Conservation (phyloP, 306 rosid genomes). For the Cyclanthera cordifolia region DNA sequence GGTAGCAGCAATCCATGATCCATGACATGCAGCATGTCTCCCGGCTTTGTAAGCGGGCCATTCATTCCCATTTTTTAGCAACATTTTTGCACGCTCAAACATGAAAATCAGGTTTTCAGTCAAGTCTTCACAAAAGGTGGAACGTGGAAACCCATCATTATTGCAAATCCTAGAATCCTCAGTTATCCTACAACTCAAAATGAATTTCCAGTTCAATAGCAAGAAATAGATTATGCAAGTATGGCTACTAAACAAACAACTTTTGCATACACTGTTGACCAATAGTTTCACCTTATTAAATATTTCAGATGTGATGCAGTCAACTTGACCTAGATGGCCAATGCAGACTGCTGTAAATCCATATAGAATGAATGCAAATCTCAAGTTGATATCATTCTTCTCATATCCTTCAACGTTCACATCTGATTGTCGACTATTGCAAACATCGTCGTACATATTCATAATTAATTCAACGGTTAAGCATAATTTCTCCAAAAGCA, state of each 20-base stretch:
- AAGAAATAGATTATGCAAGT: conserved; percentile 29
- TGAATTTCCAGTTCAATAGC: conserved; percentile 26
- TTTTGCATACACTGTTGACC: conserved; percentile 31
- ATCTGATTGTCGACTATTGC: background rate
- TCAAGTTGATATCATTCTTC: conserved; percentile 16
- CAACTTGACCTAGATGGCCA: conserved; percentile 25
- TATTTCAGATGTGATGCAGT: background rate
- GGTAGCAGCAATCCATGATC: conserved; percentile 34
- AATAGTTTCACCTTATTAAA: conserved; percentile 33
- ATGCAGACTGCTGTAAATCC: conserved; percentile 34
- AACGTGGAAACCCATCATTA: conserved; percentile 3
- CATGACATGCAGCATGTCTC: conserved; percentile 37
- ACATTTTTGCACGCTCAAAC: conserved; percentile 22
- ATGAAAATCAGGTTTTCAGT: conserved; percentile 27
- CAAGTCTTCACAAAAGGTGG: conserved; percentile 8
- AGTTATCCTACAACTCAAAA: conserved; percentile 29
- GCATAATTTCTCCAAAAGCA: conserved; percentile 31
- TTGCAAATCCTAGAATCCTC: conserved; percentile 17
- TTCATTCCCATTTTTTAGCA: conserved; percentile 20
- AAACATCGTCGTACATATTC: background rate
- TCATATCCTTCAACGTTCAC: conserved; percentile 13
- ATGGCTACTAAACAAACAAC: conserved; percentile 32
- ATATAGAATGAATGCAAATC: conserved; percentile 24
- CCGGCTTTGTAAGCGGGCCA: conserved; percentile 48
- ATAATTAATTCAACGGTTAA: conserved; percentile 23